Percentiles rank a stretch among this genome's conserved stretches.
Evolutionary conservation across 108 stramenopile species (phyloP).

Genomic region (Cyclotella kingstonii): DNA sequence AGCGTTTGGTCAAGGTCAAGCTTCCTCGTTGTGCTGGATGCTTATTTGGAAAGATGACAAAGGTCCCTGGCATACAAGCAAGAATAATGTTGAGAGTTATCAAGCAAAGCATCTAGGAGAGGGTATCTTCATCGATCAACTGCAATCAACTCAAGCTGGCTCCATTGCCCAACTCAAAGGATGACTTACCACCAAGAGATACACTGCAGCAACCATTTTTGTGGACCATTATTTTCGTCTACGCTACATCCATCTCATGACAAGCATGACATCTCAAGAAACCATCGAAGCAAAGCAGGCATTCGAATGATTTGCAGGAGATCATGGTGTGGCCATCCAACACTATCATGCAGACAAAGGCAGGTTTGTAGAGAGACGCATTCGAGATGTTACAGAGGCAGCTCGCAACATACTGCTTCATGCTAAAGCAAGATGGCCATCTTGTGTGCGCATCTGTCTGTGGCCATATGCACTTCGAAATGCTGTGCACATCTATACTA

Average conservation of each 20-base stretch:
- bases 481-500: neutral
- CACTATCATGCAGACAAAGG: conserved; percentile 43
- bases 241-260: too few relatives aligned
- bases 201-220: too few relatives aligned
- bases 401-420: neutral
- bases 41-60: neutral
- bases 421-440: neutral
- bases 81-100: neutral
- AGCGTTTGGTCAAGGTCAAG: conserved; percentile 2
- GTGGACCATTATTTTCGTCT: too few relatives aligned
- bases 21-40: conserved; percentile 20
- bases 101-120: neutral
- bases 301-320: too few relatives aligned
- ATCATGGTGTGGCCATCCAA: too few relatives aligned
- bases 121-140: neutral
- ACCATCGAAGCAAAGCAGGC: too few relatives aligned
- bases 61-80: neutral
- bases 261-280: too few relatives aligned
- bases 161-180: neutral
- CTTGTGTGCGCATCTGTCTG: neutral
- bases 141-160: neutral
- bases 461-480: neutral
- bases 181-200: neutral
- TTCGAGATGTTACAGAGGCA: neutral
- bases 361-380: conserved; percentile 12